phyloP scores from a whole-genome alignment of 352 stramenopile species.

The Pythium aphanidermatum region DNA sequence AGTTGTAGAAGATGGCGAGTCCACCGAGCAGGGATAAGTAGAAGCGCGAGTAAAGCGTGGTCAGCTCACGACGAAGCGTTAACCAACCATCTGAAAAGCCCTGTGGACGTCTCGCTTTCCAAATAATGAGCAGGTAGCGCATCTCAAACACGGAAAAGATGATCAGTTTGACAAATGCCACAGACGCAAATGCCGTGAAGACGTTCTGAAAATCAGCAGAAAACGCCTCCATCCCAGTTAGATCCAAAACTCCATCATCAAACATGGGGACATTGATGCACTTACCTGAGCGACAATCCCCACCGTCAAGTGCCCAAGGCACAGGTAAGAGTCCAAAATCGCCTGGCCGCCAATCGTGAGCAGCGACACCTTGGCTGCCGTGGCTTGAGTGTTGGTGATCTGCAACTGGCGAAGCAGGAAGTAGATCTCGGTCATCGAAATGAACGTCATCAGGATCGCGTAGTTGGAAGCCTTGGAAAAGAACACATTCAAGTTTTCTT shows the following conservation, averaged over 20 bases:
- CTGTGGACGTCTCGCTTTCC: conserved; percentile 88
- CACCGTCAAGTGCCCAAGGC: conserved; percentile 93
- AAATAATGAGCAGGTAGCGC: conserved; percentile 97
- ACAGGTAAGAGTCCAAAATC: conserved; percentile 93
- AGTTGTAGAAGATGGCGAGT: conserved; percentile 91
- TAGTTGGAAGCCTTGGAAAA: conserved; percentile 76
- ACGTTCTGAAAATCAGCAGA: conserved; percentile 81
- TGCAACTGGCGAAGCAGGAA: conserved; percentile 81
- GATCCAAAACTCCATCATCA: not conserved
- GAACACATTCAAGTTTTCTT: conserved; percentile 80
- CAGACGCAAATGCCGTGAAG: conserved; percentile 93
- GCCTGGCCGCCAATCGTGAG: conserved; percentile 82
- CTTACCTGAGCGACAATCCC: conserved; percentile 82
- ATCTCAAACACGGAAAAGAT: conserved; percentile 99
- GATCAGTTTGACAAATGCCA: conserved; percentile 97
- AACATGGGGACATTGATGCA: not conserved
- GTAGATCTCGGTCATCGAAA: conserved; percentile 84
- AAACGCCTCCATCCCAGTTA: conserved; percentile 6
- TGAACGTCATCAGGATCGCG: conserved; percentile 80
- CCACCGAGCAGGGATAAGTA: conserved; percentile 90
- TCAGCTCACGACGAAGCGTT: conserved; percentile 89
- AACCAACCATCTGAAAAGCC: conserved; percentile 84
- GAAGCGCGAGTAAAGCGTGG: conserved; percentile 94
- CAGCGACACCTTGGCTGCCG: conserved; percentile 73
- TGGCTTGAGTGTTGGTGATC: conserved; percentile 79